Percentiles rank a stretch among this genome's conserved stretches.
Evolutionary conservation across 495 filamentous ascomycete genomes (phyloP).

Genomic region (Lineolata rhizophorae): DNA sequence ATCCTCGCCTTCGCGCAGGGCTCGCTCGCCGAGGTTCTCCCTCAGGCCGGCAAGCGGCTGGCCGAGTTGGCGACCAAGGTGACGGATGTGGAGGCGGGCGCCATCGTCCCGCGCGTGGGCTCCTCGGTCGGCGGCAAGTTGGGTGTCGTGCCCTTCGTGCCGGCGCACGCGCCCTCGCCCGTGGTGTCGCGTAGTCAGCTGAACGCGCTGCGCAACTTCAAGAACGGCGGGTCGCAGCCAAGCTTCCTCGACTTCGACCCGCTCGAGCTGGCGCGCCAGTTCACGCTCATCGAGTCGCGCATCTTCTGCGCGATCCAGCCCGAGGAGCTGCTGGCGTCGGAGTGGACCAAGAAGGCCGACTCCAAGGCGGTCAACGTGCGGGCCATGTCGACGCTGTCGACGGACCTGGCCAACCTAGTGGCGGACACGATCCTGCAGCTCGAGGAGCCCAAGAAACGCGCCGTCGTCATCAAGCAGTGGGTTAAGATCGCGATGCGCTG

Average conservation of each 20-base stretch:
- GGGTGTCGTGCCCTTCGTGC: too few species aligned
- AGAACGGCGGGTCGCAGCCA: constrained; percentile 40
- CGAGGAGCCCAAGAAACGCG: constrained; percentile 78
- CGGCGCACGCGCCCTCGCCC: constrained; percentile 64
- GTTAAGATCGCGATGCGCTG: constrained; percentile 85
- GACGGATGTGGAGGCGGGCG: constrained; percentile 40
- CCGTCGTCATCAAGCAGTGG: constrained; percentile 89
- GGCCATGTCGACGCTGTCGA: constrained; percentile 82
- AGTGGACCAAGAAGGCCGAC: constrained; percentile 75
- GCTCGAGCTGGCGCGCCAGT: constrained; percentile 73
- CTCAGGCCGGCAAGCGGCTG: constrained; percentile 58
- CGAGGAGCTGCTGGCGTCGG: constrained; percentile 78
- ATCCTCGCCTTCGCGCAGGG: constrained; percentile 62
- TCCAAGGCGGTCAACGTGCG: constrained; percentile 76
- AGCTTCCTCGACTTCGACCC: constrained; percentile 86
- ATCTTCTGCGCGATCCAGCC: constrained; percentile 88
- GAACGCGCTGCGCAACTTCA: constrained; percentile 50
- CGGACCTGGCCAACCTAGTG: constrained; percentile 76
- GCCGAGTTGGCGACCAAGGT: constrained; percentile 64
- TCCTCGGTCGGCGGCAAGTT: constrained; percentile 76
- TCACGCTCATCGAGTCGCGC: constrained; percentile 80
- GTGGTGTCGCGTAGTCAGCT: constrained; percentile 54
- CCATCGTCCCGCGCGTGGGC: constrained; percentile 64
- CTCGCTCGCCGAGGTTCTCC: constrained; percentile 41
- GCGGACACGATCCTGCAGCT: constrained; percentile 82